Evolutionary conservation across 176 grass and related monocot genomes (phyloP).

Genomic region (Pontederia paniculata): DNA sequence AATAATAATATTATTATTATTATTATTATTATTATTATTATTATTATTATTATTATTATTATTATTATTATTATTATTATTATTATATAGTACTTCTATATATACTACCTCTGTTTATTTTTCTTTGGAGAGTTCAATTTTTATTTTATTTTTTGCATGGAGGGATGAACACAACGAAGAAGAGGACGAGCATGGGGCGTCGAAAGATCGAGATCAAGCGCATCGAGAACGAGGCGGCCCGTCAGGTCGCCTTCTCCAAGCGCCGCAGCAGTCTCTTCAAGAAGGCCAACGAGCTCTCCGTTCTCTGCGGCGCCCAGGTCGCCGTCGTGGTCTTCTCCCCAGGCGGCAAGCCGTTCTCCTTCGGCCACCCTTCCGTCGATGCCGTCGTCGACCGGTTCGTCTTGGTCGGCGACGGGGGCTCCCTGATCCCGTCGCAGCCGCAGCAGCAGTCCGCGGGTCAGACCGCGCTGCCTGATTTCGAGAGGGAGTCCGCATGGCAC

Average conservation of each 20-base stretch:
- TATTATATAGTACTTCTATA: too few species aligned
- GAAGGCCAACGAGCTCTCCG: constrained; percentile 57
- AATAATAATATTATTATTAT: too few species aligned
- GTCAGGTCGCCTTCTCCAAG: background rate
- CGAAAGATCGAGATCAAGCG: background rate
- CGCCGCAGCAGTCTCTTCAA: constrained; percentile 22
- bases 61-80: too few species aligned
- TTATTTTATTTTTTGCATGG: too few species aligned
- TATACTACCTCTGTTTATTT: too few species aligned
- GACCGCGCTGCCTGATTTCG: too few species aligned
- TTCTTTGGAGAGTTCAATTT: too few species aligned
- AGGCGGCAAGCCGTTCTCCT: constrained; percentile 31
- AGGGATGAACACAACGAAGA: too few species aligned
- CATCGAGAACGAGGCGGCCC: background rate
- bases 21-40: too few species aligned
- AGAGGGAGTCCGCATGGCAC: too few species aligned
- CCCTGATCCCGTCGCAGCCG: background rate
- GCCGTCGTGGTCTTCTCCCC: constrained; percentile 52
- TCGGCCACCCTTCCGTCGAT: constrained; percentile 35
- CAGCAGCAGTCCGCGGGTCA: background rate
- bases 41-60: too few species aligned
- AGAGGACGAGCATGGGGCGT: background rate
- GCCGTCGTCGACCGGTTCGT: constrained; percentile 26
- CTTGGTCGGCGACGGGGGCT: background rate
- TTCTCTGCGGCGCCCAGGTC: constrained; percentile 37